Evolutionary conservation across 225 moss, liverwort and hornwort genomes (phyloP), one percentile per base, ranked within the genome.

Genomic region (Pseudisothecium myosuroides): DNA sequence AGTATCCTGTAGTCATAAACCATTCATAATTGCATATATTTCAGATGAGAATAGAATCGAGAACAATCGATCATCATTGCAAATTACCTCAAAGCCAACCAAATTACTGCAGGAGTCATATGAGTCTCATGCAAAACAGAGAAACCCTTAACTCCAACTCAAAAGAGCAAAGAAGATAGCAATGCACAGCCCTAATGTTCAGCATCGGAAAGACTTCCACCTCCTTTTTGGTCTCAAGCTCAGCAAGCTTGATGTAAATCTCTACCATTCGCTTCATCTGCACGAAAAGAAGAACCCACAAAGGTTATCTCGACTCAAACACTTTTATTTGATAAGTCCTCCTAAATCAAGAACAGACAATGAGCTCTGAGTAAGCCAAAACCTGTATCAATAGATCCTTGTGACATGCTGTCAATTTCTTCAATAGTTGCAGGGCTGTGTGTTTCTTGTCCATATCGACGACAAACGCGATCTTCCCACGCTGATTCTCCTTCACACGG

Each of bases 371-470:
- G 52, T 87, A 52, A 84, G 54, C n/a, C 16, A 77, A 79, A 67
- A 97, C 98, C 97, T 98, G 95, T 59, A 89, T 76, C 80, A 97
- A 89, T 34, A 99, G 90, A 59, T 94, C 88, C 74, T 90, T 92
- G 87, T 97, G 95, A 89, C 87, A 77, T 83, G 93, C 71, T 47
- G 91, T 58, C 85, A 99, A 88, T 90, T 91, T 94, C 76, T 87
- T 92, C 92, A 99, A 91, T 60, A 99, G 91, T 61, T 96, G 94
- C 84, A 96, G 92, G 80, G 99, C 99, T 84, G 99, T 90, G 56
- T 95, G 95, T 88, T 99, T 99, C 90, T 99, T 99, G 87, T 99
- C 99, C 93, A 96, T 90, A 89, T 99, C 99, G 78, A 99, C 95
- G 67, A 99, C 93, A 82, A 99, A 99, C 14, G 94, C 96, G 86